Percentiles rank a stretch among this genome's conserved stretches.
phyloP scores from a whole-genome alignment of 768 basidiomycete genomes.

The Coprinopsis strossmayeri region DNA sequence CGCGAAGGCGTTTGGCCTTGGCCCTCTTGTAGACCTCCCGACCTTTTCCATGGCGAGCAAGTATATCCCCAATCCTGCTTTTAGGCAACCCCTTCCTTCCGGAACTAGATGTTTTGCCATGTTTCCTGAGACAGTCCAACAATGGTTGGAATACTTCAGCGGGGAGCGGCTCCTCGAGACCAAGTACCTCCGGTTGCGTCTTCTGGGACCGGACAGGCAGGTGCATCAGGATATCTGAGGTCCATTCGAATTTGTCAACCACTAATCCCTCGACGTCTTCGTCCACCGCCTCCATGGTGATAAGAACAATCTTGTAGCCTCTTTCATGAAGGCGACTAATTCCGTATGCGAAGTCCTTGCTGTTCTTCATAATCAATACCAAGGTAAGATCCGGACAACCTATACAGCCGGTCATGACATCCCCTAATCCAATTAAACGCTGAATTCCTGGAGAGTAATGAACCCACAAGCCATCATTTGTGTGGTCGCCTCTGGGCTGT shows the following conservation, averaged over 20 bases:
- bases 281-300: not conserved
- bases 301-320: not conserved
- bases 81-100: not conserved
- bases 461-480: not conserved
- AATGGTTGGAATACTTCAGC: not conserved
- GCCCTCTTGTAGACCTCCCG: not conserved
- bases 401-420: not conserved
- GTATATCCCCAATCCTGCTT: not conserved
- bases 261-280: not conserved
- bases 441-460: not conserved
- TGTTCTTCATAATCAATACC: not conserved
- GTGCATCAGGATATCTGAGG: not conserved
- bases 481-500: not conserved
- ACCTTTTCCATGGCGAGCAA: not conserved
- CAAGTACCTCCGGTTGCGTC: not conserved
- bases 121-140: not conserved
- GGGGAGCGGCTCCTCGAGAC: not conserved
- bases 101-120: not conserved
- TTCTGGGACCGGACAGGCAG: not conserved
- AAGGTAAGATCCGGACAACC: not conserved
- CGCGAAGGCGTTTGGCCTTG: not conserved
- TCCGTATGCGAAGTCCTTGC: not conserved
- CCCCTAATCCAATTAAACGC: not conserved
- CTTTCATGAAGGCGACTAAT: not conserved
- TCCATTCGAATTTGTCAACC: not conserved